Evolutionary conservation across 2,329 filamentous ascomycete genomes (phyloP).

Genomic region (Myriosclerotinia curreyana): DNA sequence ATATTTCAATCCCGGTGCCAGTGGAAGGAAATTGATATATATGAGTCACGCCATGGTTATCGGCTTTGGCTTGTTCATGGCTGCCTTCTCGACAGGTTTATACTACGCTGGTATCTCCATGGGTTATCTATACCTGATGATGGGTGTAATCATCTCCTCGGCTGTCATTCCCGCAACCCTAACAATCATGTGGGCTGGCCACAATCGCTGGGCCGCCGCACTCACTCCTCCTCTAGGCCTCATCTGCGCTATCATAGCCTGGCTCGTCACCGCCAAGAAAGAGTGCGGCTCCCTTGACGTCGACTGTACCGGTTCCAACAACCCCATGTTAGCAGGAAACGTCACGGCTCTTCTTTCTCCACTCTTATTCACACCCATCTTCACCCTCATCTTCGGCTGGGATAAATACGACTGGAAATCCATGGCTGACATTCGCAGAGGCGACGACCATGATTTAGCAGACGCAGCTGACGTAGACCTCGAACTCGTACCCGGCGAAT

Average conservation of each 20-base stretch:
- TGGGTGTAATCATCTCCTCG: constrained; percentile 86
- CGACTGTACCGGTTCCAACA: constrained; percentile 75
- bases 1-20: constrained; percentile 76
- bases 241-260: constrained; percentile 65
- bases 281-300: constrained; percentile 68
- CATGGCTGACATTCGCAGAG: constrained; percentile 75
- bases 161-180: constrained; percentile 81
- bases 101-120: constrained; percentile 67
- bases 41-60: constrained; percentile 74
- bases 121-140: constrained; percentile 85
- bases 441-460: constrained; percentile 73
- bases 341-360: constrained; percentile 79
- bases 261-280: constrained; percentile 73
- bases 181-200: constrained; percentile 75
- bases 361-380: constrained; percentile 67
- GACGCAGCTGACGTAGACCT: constrained; percentile 61
- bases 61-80: constrained; percentile 73
- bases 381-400: constrained; percentile 61
- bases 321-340: constrained; percentile 85
- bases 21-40: constrained; percentile 72
- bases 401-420: constrained; percentile 84
- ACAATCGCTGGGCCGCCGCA: constrained; percentile 72
- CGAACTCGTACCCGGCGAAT: constrained; percentile 58
- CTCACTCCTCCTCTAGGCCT: constrained; percentile 69
- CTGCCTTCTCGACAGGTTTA: constrained; percentile 69